These are phyloP conservation scores for Marvania coccoides DNA, from an alignment of 139 green algal species.

Conservation along the genomic window DNA sequence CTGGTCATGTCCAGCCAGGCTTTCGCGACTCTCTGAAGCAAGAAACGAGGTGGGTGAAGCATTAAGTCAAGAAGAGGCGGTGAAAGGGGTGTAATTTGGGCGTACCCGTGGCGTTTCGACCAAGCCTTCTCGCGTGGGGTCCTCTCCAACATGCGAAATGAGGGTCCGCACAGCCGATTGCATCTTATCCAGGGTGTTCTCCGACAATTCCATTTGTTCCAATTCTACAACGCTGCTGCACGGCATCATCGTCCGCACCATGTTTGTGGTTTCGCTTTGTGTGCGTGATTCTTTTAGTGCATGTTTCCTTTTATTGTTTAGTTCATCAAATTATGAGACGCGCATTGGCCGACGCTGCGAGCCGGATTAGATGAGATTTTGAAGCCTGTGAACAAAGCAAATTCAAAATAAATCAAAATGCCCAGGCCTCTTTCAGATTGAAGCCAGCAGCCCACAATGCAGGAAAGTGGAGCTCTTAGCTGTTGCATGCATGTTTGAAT, in stretches of 20 bases:
- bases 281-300: background rate
- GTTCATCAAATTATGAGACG: background rate
- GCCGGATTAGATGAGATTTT: background rate
- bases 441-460: too few species aligned
- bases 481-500: too few species aligned
- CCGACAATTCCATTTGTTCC: background rate
- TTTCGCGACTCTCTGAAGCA: slow-evolving; percentile 80
- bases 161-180: slow-evolving; percentile 48
- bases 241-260: background rate
- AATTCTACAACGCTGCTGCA: background rate
- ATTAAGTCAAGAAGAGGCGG: background rate
- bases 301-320: background rate
- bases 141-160: slow-evolving; percentile 70
- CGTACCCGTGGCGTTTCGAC: slow-evolving; percentile 81
- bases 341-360: background rate
- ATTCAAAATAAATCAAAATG: too few species aligned
- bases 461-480: too few species aligned
- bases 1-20: slow-evolving; percentile 71
- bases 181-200: slow-evolving; percentile 10
- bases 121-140: slow-evolving; percentile 69
- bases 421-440: too few species aligned
- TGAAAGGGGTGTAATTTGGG: background rate
- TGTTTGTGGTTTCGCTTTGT: background rate
- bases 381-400: too few species aligned
- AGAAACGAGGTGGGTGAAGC: background rate